phyloP scores from a whole-genome alignment of 768 basidiomycete species.

The Termitomyces sp. region DNA sequence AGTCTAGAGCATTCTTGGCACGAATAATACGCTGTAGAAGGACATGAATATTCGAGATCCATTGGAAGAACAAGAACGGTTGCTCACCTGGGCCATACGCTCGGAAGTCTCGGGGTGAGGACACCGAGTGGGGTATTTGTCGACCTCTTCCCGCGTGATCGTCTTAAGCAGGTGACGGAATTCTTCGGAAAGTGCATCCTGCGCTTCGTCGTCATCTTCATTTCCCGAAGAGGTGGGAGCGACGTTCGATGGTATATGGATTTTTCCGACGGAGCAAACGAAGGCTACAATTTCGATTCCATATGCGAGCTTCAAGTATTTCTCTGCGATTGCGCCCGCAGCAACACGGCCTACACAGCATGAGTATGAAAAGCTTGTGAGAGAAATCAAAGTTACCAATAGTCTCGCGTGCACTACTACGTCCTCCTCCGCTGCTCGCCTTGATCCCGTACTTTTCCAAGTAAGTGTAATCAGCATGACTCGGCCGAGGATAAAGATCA shows the following conservation, averaged over 20 bases:
- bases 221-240: constrained; percentile 33
- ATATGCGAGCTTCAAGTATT: constrained; percentile 80
- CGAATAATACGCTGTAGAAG: constrained; percentile 76
- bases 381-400: constrained; percentile 52
- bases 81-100: constrained; percentile 76
- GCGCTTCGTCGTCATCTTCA: constrained; percentile 54
- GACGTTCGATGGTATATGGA: constrained; percentile 62
- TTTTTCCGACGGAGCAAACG: constrained; percentile 92
- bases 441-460: constrained; percentile 96
- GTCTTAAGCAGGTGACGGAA: constrained; percentile 74
- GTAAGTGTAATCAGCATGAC: constrained; percentile 98
- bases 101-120: constrained; percentile 87
- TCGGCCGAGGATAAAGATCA: constrained; percentile 93
- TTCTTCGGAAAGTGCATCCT: constrained; percentile 78
- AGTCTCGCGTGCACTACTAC: constrained; percentile 94
- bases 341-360: constrained; percentile 75
- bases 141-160: constrained; percentile 83
- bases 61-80: not conserved
- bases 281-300: constrained; percentile 97
- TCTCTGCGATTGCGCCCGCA: constrained; percentile 97
- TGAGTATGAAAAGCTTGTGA: not conserved
- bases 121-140: constrained; percentile 82
- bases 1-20: constrained; percentile 87
- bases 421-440: constrained; percentile 93
- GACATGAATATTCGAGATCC: not conserved